Evolutionary conservation across 257 asterid species (phyloP), one percentile per base, ranked within the genome.

Genomic region (Fraxinus cuspidata): DNA sequence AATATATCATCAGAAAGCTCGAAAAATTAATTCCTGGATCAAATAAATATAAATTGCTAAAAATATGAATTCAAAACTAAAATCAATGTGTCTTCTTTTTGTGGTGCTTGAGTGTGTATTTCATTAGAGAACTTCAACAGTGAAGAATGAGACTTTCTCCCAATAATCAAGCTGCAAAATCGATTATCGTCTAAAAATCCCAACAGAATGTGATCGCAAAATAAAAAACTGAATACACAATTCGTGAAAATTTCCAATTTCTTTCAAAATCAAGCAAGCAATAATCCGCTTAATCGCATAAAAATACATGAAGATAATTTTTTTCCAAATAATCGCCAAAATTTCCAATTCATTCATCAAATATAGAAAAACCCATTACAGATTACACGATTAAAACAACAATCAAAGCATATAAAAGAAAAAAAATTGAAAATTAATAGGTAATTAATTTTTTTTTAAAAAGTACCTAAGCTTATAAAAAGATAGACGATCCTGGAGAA

Each of bases 221-320:
- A 77, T 67, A 73, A 27, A 70, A 77, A 74, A 75, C 82, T 29
- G 7, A 73, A 78, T 56, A 42, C 70, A 80, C 58, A 77, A 18
- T 82, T 76, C 74, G 77, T 69, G 74, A 37, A 79, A 83, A 79
- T 82, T 74, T 18, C 67, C 21, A 74, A 23, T 82, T 74, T 60
- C 83, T 78, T 78, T 82, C 27, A 72, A 74, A 82, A 74, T 72
- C 85, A 80, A 82, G 88, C 80, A 82, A 82, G 23, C 23, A 37
- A 66, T 40, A 77, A 74, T 44, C 77, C 60, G 73, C 82, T 6
- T 65, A 71, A 5, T 21, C 58, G 15, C 67, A 79, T 78, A 31
- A 29, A 31, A 21, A 70, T 65, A 19, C 71, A 27, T 16, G 73
- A 82, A 71, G 18, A 74, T 70, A 37, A 47, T 23, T 29, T 0